Conservation (phyloP, 1,284 basidiomycete species). For the Rhodotorula sp. region DNA sequence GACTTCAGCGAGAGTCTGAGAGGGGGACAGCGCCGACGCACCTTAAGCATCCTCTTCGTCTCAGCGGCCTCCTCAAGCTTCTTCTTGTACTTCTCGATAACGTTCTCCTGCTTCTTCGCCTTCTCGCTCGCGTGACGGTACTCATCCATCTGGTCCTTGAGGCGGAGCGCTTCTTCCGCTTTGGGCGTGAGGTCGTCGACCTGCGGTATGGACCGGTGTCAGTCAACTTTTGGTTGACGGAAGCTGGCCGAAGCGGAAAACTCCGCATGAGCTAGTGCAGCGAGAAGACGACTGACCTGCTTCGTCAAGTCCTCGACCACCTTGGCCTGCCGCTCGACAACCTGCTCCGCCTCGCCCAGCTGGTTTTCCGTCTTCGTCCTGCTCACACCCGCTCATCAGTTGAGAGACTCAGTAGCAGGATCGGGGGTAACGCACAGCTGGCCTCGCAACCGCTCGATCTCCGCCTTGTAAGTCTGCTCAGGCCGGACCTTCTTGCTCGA, state of each 20-base stretch:
- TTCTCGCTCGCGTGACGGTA: slow-evolving; percentile 70
- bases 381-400: slow-evolving; percentile 6
- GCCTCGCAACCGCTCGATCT: slow-evolving; percentile 71
- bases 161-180: slow-evolving; percentile 70
- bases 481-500: slow-evolving; percentile 58
- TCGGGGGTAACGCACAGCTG: slow-evolving; percentile 65
- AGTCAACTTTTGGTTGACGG: too few species aligned
- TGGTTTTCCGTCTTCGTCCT: slow-evolving; percentile 89
- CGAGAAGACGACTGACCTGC: slow-evolving; percentile 51
- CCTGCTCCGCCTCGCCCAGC: slow-evolving; percentile 70
- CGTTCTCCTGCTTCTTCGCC: slow-evolving; percentile 89
- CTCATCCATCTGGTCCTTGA: slow-evolving; percentile 96
- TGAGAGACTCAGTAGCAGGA: background rate
- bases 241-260: background rate
- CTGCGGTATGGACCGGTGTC: slow-evolving; percentile 37
- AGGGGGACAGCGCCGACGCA: slow-evolving; percentile 45
- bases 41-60: slow-evolving; percentile 79
- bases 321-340: slow-evolving; percentile 70
- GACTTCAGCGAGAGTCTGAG: background rate
- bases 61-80: slow-evolving; percentile 93
- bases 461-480: slow-evolving; percentile 66
- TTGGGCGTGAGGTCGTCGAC: slow-evolving; percentile 75
- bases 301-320: slow-evolving; percentile 69
- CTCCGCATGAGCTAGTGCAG: background rate
- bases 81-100: slow-evolving; percentile 98